Evolutionary conservation across 2,329 filamentous ascomycete species (phyloP), one percentile per base, ranked within the genome.

Genomic region (Aspergillus piperis): DNA sequence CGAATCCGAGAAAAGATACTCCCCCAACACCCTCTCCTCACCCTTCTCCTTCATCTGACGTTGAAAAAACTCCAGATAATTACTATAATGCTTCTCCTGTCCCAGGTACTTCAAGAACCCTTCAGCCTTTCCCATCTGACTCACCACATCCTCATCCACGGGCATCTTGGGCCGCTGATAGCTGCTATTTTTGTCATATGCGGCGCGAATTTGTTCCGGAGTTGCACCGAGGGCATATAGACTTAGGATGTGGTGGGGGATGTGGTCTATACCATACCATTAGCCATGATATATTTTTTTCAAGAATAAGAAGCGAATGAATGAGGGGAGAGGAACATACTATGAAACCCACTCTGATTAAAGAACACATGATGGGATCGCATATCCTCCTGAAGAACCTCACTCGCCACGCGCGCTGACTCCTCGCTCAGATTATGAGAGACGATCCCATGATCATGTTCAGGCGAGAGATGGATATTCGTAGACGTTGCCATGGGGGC

Each of bases 31-130:
- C 1, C 79, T 74, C 65, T 87, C 78, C 81, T 87, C 90, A 0
- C 86, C 84, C 39, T 83, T 83, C 27, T 73, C 71, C 11, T 88
- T 84, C 36, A 96, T 91, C 71, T 95, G 88, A 1, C 77, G 72
- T 70, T 91, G 85, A 77, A 92, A 97, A 78, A 90, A 96, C 6
- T 80, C 77, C 2, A 96, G 81, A 71, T 90, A 96, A 68, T 92
- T 87, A 8, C 86, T 77, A 71, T 96, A 96, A 73, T 87, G 78
- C 47, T 82, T 70, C 57, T 81, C 85, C 8, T 87, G 83, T 10
- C 89, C 90, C 0, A 95, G 78, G 63, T 85, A 86, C 11, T 77
- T 71, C 53, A 81, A 81, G 59, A 89, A 89, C 30, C 78, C 77
- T 3, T 78, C 76, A 54, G 83, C 85, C 58, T 89, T 81, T 8